These are phyloP conservation scores for Mariannaea elegans DNA, from an alignment of 2,329 filamentous ascomycete genomes.

Conservation along the genomic window DNA sequence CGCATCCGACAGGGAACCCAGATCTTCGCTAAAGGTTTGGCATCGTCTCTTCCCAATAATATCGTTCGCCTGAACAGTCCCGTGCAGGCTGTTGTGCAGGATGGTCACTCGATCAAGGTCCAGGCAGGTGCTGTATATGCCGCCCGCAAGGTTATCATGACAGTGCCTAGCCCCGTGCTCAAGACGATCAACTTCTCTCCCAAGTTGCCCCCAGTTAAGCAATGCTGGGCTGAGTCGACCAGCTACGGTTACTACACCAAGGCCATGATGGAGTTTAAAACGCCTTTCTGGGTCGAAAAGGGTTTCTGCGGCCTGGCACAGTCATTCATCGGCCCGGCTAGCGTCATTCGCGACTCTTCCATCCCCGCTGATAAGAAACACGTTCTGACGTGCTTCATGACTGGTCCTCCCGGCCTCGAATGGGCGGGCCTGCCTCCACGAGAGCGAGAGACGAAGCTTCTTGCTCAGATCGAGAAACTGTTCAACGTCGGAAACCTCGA, in stretches of 20 bases:
- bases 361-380: conserved; percentile 40
- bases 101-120: conserved; percentile 34
- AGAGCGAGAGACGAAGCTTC: conserved; percentile 34
- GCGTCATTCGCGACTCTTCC: conserved; percentile 55
- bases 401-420: conserved; percentile 44
- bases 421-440: conserved; percentile 40
- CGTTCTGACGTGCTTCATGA: conserved; percentile 53
- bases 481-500: conserved; percentile 30
- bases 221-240: conserved; percentile 43
- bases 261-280: conserved; percentile 53
- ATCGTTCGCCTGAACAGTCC: conserved; percentile 42
- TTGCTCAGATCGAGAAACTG: conserved; percentile 40
- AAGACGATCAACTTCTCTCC: conserved; percentile 58
- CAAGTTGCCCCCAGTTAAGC: conserved; percentile 52
- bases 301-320: conserved; percentile 57
- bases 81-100: conserved; percentile 44
- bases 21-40: conserved; percentile 49
- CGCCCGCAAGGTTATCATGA: conserved; percentile 57
- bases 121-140: conserved; percentile 40
- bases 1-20: conserved; percentile 57
- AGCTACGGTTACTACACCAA: conserved; percentile 61
- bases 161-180: conserved; percentile 57
- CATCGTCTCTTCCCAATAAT: conserved; percentile 42
- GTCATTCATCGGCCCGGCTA: conserved; percentile 55
- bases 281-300: conserved; percentile 49